These are phyloP conservation scores for Diospyros kaki DNA, from an alignment of 148 eudicot genomes.

Conservation along the genomic window DNA sequence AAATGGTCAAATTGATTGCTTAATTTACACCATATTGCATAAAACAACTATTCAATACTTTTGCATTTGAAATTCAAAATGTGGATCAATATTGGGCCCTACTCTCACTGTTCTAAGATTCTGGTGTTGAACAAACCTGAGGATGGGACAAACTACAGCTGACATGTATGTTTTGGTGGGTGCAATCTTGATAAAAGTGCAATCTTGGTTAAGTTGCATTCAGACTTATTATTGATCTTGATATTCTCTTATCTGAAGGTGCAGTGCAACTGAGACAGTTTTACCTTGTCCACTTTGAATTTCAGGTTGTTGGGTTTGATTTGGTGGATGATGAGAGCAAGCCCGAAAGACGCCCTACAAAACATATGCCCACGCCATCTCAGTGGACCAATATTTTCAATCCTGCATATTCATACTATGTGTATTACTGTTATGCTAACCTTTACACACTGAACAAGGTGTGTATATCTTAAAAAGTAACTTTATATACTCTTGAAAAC, in stretches of 20 bases:
- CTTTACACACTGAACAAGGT: conserved; percentile 98
- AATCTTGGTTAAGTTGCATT: conserved; percentile 3
- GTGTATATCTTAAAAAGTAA: conserved; percentile 6
- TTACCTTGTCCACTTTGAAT: conserved; percentile 6
- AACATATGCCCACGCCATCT: conserved; percentile 97
- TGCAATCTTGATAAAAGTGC: neutral
- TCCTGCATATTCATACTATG: conserved; percentile 92
- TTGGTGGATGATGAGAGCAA: conserved; percentile 98
- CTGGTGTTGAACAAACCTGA: neutral
- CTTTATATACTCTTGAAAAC: neutral
- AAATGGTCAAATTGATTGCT: too few species aligned
- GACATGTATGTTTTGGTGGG: neutral
- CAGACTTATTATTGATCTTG: conserved; percentile 4
- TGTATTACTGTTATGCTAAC: conserved; percentile 96
- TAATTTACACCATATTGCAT: too few species aligned
- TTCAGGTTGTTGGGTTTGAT: conserved; percentile 94
- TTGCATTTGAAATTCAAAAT: neutral
- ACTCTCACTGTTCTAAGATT: neutral
- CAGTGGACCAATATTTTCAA: conserved; percentile 96
- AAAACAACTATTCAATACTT: neutral
- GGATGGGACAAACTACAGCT: neutral
- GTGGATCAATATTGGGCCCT: neutral
- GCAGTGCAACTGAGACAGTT: neutral
- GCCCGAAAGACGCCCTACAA: conserved; percentile 98
- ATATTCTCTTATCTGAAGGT: neutral